Evolutionary conservation across 108 stramenopile species (phyloP), one percentile per base, ranked within the genome.

Genomic region (Pseudonitzschia multiseries): DNA sequence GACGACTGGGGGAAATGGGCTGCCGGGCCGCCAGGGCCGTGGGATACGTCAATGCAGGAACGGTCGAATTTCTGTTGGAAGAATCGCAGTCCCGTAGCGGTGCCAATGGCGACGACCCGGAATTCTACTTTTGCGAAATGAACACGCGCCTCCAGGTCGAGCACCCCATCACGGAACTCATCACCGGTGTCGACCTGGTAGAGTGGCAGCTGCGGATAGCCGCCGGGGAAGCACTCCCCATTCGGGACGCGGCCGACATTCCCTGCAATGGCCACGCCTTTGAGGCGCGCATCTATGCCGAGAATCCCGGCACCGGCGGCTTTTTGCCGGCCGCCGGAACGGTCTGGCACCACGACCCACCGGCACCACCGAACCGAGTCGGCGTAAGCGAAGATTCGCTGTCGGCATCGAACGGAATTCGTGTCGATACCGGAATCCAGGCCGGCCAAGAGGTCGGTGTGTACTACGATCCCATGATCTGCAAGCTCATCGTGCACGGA

Each of bases 111-210:
- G 54, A 26, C 12, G 78, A 93, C 50, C 73, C 85, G 27, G 91
- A 96, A 73, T 98, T 98, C 72, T 99, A 97, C 72, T 99, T 99
- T 82, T 83, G 98, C 21, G 99, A 99, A 89, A 99, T 99, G 99
- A 98, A 89, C 74, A 95, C 94, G 8, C 79, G 97, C 22, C 82
- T 97, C 27, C 95, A 97, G 79, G 97, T 97, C 40, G 99, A 99
- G 72, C 99, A 99, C 86, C 98, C 98, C 32, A 88, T 99, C 17
- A 98, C 98, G 0, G 99, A 99, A 81, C 73, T 83, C 68, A 91
- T 98, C 28, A 88, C 93, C 12, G 93, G 88, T 43, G 68, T 93
- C n/a, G 97, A 97, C 68, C 80, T 97, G 28, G 89, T 90, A 1
- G 83, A 92, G 76, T 85, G 84, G 85, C 87, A 88, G 71, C 60